Evolutionary conservation across 228 moss, liverwort and hornwort species (phyloP), one percentile per base, ranked within the genome.

Genomic region (Sphagnum fallax): DNA sequence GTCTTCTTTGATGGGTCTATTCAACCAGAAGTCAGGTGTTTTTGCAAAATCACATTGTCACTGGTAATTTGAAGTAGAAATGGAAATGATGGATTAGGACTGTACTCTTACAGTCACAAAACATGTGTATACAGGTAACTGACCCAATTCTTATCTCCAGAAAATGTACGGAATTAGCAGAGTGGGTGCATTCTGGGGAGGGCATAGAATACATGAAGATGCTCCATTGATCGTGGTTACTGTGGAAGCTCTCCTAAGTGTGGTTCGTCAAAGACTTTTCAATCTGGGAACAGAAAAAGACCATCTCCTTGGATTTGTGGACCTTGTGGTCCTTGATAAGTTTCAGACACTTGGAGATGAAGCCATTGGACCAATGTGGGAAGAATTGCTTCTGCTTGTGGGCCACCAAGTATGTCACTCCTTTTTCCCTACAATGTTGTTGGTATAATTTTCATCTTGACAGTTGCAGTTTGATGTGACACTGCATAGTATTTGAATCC

Each of bases 281-380:
- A 8, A 8, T 0, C 8, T 1, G 55, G 71, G 63, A 48, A 51
- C 71, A 55, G 59, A 67, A 9, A 63, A 51, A 16, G 49, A 53
- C n/a, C 64, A 51, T 55, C 51, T 67, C 15, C 72, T 62, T 53
- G 68, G 50, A 52, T 71, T 67, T 6, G 60, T 75, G 10, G 52
- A 48, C 48, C 64, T 79, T 60, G 71, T 52, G 60, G 72, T 79
- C 61, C 63, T 79, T 74, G 79, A 79, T 66, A 69, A 69, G 69
- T 79, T 79, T 71, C 67, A 79, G 51, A 72, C 75, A 4, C 52
- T 75, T 62, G 79, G 69, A 71, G 75, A 72, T 61, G 68, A 52
- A 4, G 12, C 60, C 5, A 64, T 49, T 53, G 79, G 79, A 49
- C 69, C 75, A 60, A 49, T 75, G 51, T 79, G 79, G 79, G 79